Evolutionary conservation across 2,329 filamentous ascomycete species (phyloP).

Genomic region (Colletotrichum incanum): DNA sequence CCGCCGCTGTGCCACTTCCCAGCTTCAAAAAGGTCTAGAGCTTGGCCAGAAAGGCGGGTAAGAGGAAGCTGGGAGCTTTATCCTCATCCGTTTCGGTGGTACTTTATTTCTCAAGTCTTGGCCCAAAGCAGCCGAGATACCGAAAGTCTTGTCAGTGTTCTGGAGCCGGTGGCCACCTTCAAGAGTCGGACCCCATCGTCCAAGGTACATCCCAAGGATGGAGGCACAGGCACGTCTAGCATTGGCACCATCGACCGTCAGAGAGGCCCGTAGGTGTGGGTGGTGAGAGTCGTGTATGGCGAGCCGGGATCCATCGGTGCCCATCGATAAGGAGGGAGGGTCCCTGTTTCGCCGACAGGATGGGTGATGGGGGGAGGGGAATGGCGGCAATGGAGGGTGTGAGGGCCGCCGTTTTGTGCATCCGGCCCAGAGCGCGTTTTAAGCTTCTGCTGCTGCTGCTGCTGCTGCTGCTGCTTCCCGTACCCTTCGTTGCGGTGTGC

Average conservation of each 20-base stretch:
- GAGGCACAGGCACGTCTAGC: neutral
- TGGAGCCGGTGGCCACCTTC: neutral
- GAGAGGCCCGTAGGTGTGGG: conserved; percentile 8
- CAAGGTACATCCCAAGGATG: neutral
- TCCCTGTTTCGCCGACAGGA: conserved; percentile 34
- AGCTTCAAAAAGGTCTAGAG: conserved; percentile 1
- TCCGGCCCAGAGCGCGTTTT: conserved; percentile 36
- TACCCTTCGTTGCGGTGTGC: conserved; percentile 18
- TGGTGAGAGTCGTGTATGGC: conserved; percentile 29
- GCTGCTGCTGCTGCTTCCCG: conserved; percentile 16
- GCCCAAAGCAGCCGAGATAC: conserved; percentile 27
- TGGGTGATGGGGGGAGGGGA: neutral
- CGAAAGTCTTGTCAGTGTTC: conserved; percentile 1
- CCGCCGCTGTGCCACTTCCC: conserved; percentile 15
- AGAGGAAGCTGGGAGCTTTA: conserved; percentile 6
- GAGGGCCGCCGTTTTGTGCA: conserved; percentile 38
- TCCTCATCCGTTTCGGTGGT: conserved; percentile 13
- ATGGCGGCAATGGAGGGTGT: conserved; percentile 2
- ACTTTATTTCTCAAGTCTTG: conserved; percentile 18
- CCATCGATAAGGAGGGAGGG: conserved; percentile 34
- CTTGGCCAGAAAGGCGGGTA: conserved; percentile 15
- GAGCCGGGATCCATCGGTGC: conserved; percentile 30
- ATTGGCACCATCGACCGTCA: neutral
- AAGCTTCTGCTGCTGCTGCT: conserved; percentile 33
- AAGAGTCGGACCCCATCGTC: neutral